A percentile compares a stretch with the other conserved stretches of the same genome.
These are phyloP conservation scores for Claviceps paspali DNA, from an alignment of 2,329 filamentous ascomycete genomes.

Conservation along the genomic window DNA sequence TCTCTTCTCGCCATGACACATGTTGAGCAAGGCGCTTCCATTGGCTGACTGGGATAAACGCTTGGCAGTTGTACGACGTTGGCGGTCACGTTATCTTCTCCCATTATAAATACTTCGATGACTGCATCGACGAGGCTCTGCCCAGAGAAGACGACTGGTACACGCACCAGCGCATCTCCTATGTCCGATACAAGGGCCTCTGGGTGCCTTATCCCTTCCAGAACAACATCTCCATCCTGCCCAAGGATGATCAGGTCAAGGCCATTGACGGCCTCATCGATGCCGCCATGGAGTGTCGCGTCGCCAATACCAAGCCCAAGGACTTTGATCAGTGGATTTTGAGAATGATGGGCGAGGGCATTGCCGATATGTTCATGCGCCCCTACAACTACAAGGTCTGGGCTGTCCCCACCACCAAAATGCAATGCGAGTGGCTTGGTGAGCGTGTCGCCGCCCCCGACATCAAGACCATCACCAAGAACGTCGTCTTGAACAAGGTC, in stretches of 20 bases:
- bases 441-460: slow-evolving; percentile 96
- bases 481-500: slow-evolving; percentile 90
- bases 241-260: slow-evolving; percentile 90
- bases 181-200: slow-evolving; percentile 87
- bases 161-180: slow-evolving; percentile 95
- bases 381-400: slow-evolving; percentile 99
- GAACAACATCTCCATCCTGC: slow-evolving; percentile 98
- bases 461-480: slow-evolving; percentile 83
- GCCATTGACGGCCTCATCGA: slow-evolving; percentile 95
- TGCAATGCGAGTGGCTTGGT: slow-evolving; percentile 98
- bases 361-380: slow-evolving; percentile 95
- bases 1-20: no score
- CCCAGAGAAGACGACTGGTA: slow-evolving; percentile 93
- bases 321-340: slow-evolving; percentile 98
- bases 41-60: not conserved
- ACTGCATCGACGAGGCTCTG: slow-evolving; percentile 93
- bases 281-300: slow-evolving; percentile 72
- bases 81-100: slow-evolving; percentile 98
- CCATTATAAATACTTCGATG: slow-evolving; percentile 99
- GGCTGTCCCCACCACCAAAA: slow-evolving; percentile 97
- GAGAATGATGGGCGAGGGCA: slow-evolving; percentile 73
- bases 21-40: not conserved
- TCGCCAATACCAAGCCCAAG: slow-evolving; percentile 81
- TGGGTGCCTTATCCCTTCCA: slow-evolving; percentile 99
- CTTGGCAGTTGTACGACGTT: slow-evolving; percentile 79